Conservation (phyloP, 495 filamentous ascomycete genomes). For the Trichoderma asperelloides region DNA sequence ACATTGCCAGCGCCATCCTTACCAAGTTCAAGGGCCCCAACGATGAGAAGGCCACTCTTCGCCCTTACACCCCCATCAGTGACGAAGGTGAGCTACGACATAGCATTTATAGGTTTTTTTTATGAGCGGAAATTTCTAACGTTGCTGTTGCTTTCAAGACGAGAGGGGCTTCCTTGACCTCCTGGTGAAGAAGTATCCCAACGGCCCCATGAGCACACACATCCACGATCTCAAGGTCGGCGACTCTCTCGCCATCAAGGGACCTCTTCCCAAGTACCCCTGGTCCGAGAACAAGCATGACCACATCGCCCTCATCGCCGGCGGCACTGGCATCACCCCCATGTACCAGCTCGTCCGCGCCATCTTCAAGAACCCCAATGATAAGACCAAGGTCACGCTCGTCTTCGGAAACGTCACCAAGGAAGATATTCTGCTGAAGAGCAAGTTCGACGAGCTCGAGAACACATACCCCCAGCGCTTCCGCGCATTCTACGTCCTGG, state of each 20-base stretch:
- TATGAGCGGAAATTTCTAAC: not conserved
- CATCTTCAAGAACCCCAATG: slow-evolving; percentile 92
- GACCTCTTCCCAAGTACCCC: slow-evolving; percentile 87
- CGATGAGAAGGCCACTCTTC: slow-evolving; percentile 71
- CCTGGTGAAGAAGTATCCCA: slow-evolving; percentile 81
- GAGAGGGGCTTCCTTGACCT: slow-evolving; percentile 75
- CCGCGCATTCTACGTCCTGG: slow-evolving; percentile 80
- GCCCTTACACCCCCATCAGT: slow-evolving; percentile 87
- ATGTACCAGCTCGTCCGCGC: slow-evolving; percentile 75
- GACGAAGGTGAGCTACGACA: slow-evolving; percentile 57
- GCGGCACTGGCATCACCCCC: slow-evolving; percentile 92
- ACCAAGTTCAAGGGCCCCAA: slow-evolving; percentile 76
- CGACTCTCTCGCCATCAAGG: slow-evolving; percentile 81
- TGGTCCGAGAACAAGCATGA: slow-evolving; percentile 91
- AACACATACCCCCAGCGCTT: slow-evolving; percentile 91
- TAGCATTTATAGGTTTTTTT: not conserved
- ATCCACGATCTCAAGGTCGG: slow-evolving; percentile 73
- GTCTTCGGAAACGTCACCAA: slow-evolving; percentile 82
- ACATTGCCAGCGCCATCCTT: slow-evolving; percentile 73
- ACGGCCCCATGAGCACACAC: slow-evolving; percentile 85
- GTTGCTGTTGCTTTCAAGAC: slow-evolving; percentile 31
- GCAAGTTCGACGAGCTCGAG: slow-evolving; percentile 72
- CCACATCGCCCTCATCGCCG: slow-evolving; percentile 85
- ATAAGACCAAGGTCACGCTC: slow-evolving; percentile 92
- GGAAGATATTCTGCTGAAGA: slow-evolving; percentile 81